Evolutionary conservation across 495 filamentous ascomycete genomes (phyloP), one percentile per base, ranked within the genome.

Genomic region (Lepraria neglecta): DNA sequence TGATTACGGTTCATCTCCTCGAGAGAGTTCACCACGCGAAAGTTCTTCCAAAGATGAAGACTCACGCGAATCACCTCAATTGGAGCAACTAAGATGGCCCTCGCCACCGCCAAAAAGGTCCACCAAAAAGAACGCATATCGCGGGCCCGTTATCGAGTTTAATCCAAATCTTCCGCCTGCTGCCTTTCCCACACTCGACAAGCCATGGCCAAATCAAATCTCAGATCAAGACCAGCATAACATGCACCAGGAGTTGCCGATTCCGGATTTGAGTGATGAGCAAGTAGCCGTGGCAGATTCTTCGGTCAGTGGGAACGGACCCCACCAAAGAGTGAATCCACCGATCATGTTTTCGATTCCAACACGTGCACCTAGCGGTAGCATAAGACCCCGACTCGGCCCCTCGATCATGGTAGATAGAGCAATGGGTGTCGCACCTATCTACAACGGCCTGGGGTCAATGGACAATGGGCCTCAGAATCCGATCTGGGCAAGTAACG

Each of bases 81-180:
- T 45, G 11, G 47, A 35, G 15, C 35, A 55, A 14, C 57, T 61
- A 51, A 47, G 33, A 33, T 54, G 54, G n/a, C 4, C 31, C n/a
- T 28, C 51, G n/a, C 58, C 62, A 48, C 38, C 17, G 19, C 43
- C 51, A 12, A 59, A 7, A 55, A 28, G 15, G 33, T 12, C 52
- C 14, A 57, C 53, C 7, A 60, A 45, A 35, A 30, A 4, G 33
- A 4, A 31, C n/a, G n/a, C 42, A 17, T 50, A 48, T 60, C 38
- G 17, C 17, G 63, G 59, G 17, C n/a, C 44, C 40, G 45, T 56
- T 38, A 65, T 70, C 33, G 69, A 71, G n/a, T 79, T 71, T 46
- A 64, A 79, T 61, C 77, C 78, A 2, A 67, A 73, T 59, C 65
- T 75, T 3, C 72, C 72, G 31, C 73, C 75, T 45, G 76, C 76